A percentile compares a stretch with the other conserved stretches of the same genome.
These are phyloP conservation scores for Pythium phragmiticola DNA, from an alignment of 352 stramenopile genomes.

Conservation along the genomic window DNA sequence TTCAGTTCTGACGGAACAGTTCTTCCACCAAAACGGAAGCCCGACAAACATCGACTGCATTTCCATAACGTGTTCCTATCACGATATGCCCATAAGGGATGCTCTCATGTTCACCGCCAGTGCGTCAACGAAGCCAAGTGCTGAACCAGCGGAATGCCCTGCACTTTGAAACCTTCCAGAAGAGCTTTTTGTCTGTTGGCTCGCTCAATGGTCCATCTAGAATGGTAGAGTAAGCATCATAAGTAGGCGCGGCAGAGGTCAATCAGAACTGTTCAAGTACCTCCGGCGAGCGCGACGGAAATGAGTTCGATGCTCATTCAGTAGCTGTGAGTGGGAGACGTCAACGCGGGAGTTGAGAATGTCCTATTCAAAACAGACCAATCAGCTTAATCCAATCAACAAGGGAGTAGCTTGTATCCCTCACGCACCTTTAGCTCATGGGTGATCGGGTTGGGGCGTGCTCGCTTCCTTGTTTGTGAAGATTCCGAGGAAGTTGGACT, in stretches of 20 bases:
- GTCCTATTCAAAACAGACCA: slow-evolving; percentile 27
- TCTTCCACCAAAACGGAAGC: too few species aligned
- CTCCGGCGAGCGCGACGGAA: slow-evolving; percentile 56
- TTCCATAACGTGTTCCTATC: slow-evolving; percentile 26
- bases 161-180: slow-evolving; percentile 53
- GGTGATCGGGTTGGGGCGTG: not conserved
- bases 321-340: slow-evolving; percentile 49
- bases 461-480: slow-evolving; percentile 2
- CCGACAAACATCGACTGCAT: not conserved
- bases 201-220: slow-evolving; percentile 54
- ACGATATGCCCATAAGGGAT: not conserved
- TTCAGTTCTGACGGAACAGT: too few species aligned
- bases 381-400: not conserved
- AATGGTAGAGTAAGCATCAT: not conserved
- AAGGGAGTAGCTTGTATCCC: not conserved
- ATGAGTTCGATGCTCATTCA: slow-evolving; percentile 64
- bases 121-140: slow-evolving; percentile 34
- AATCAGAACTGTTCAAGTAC: slow-evolving; percentile 22
- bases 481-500: slow-evolving; percentile 16
- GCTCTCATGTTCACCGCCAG: slow-evolving; percentile 12
- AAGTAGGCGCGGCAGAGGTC: slow-evolving; percentile 3
- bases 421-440: slow-evolving; percentile 3
- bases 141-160: slow-evolving; percentile 65
- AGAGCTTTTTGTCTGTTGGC: slow-evolving; percentile 53
- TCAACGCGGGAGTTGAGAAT: slow-evolving; percentile 74